Base-by-base conservation (phyloP, 1,139 yeast genomes). In the Waltiozyma sp. region DNA sequence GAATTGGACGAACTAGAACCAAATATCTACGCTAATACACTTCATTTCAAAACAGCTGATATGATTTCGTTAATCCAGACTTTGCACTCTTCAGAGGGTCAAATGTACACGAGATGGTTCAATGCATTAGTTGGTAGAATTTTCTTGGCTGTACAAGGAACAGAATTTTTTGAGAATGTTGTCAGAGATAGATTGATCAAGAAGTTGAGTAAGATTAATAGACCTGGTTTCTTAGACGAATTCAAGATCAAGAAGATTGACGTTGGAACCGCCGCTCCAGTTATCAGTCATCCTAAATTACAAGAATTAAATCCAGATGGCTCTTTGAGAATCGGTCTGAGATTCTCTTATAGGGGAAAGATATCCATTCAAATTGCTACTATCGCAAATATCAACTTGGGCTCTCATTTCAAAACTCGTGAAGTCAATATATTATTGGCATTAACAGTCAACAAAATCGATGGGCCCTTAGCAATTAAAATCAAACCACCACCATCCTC, bases 401-500 rank as follows among this genome's bases (percentile, higher is more conserved):
- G 95, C 0, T 68, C 84, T 2, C 70, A 86, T 28, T 82, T 88
- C 63, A 84, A 83, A 49, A 72, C 82, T 15, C 69, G 93, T 40
- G 95, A 86, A 52, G 85, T 91, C 37, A 83, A 84, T 42, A 64
- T 91, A 34, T 70, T 83, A 16, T 65, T 91, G 43, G 76, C 85
- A n/a, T 78, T 88, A 1, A 77, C 82, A 0, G 63, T 88, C 38
- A 74, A 74, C 42, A 76, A 72, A 52, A 54, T 91, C 5, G 79
- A 81, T 44, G 98, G 98, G 0, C 83, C 86, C 2, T 50, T 89
- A 49, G 59, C 83, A 1, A 57, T 89, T 26, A 68, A 74, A 42
- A 61, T 89, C 38, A 91, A 91, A 57, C 87, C 94, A 1, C 95
- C 96, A 1, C 97, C 98, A 14, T 80, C 95, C 3, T 80, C 79